These are phyloP conservation scores for Mortierella sp. DNA, from an alignment of 371 early-diverging fungal genomes.

Conservation along the genomic window DNA sequence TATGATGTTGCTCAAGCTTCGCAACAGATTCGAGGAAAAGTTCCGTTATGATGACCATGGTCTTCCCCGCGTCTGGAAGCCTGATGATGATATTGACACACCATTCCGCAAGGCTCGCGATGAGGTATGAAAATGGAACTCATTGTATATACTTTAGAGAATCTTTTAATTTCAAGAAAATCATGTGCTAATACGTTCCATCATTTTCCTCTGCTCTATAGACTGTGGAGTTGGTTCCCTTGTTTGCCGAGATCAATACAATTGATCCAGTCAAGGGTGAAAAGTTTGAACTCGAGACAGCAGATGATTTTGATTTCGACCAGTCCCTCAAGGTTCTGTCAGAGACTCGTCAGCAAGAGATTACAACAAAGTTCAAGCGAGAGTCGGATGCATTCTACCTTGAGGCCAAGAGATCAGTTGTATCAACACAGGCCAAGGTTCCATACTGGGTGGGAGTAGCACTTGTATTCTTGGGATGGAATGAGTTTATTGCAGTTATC, in stretches of 20 bases:
- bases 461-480: constrained; percentile 90
- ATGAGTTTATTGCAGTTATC: constrained; percentile 89
- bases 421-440: constrained; percentile 86
- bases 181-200: background rate
- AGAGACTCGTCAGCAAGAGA: constrained; percentile 77
- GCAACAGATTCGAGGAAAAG: constrained; percentile 85
- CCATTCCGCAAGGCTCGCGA: constrained; percentile 82
- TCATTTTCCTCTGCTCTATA: constrained; percentile 31
- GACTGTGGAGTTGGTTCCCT: constrained; percentile 72
- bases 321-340: constrained; percentile 74
- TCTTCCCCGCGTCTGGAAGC: constrained; percentile 95
- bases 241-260: constrained; percentile 72
- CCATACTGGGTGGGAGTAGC: constrained; percentile 90
- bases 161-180: background rate
- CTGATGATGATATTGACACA: constrained; percentile 93
- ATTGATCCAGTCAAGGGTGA: constrained; percentile 52
- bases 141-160: background rate
- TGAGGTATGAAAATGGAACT: constrained; percentile 57
- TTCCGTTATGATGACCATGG: constrained; percentile 96
- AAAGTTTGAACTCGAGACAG: constrained; percentile 40
- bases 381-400: constrained; percentile 93
- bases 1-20: constrained; percentile 82
- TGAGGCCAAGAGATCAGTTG: constrained; percentile 96
- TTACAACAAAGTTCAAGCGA: constrained; percentile 85
- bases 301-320: constrained; percentile 72